These are phyloP conservation scores for Novymonas esmeraldas DNA, from an alignment of 208 protist genomes.

Conservation along the genomic window DNA sequence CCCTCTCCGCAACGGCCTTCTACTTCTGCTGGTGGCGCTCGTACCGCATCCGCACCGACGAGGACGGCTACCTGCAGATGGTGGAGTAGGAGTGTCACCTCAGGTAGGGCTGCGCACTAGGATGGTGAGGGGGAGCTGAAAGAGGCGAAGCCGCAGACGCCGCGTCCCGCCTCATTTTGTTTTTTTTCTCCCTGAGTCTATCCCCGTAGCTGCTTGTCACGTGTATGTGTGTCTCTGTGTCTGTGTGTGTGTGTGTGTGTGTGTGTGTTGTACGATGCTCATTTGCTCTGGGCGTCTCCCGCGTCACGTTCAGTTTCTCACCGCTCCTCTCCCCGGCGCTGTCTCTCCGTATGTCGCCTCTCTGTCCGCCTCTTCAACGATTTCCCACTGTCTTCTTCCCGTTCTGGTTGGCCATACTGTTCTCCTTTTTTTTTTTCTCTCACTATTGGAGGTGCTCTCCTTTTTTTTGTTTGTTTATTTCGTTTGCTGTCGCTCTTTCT, in stretches of 20 bases:
- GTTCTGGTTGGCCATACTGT: no score
- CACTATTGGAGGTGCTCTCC: background rate
- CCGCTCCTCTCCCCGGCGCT: no score
- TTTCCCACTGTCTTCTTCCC: background rate
- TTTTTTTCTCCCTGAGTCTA: no score
- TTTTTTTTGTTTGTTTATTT: constrained; percentile 11
- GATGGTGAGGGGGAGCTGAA: no score
- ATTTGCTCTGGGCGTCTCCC: background rate
- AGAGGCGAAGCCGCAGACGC: no score
- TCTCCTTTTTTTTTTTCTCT: no score
- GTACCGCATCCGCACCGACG: constrained; percentile 30
- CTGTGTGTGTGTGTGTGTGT: background rate
- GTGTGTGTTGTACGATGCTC: background rate
- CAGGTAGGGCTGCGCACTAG: no score
- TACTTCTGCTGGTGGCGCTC: constrained; percentile 32
- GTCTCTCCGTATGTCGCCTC: background rate
- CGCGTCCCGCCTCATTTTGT: no score
- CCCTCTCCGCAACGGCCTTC: constrained; percentile 28
- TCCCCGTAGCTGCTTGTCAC: no score
- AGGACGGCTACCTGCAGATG: constrained; percentile 21
- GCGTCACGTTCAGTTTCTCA: no score
- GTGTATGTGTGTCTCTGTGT: background rate
- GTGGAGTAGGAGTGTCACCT: background rate
- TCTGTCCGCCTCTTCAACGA: background rate
- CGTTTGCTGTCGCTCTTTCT: background rate